phyloP scores from a whole-genome alignment of 1,139 yeast species.

The Kodamaea sp. region DNA sequence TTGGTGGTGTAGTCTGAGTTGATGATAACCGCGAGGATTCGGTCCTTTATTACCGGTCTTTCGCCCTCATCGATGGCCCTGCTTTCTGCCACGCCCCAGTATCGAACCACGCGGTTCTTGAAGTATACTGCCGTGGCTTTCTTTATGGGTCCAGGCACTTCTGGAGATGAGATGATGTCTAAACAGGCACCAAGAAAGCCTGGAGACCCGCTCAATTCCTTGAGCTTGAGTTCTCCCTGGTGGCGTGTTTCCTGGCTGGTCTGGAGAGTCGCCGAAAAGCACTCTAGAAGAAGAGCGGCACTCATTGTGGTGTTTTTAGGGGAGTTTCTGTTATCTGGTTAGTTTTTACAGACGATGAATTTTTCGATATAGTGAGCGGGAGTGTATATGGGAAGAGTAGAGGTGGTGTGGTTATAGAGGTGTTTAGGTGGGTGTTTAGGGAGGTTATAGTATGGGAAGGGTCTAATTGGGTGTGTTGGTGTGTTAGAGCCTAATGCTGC shows the following conservation, averaged over 20 bases:
- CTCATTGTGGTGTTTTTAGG: no score
- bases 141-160: conserved; percentile 57
- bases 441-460: no score
- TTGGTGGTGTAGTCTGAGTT: conserved; percentile 48
- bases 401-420: no score
- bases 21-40: conserved; percentile 49
- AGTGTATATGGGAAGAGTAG: no score
- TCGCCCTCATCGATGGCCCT: conserved; percentile 62
- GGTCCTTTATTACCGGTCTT: conserved; percentile 67
- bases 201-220: conserved; percentile 53
- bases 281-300: conserved; percentile 62
- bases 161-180: conserved; percentile 58
- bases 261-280: conserved; percentile 81
- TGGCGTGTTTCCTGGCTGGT: conserved; percentile 63
- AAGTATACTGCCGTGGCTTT: conserved; percentile 86
- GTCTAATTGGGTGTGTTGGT: no score
- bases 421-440: no score
- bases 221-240: conserved; percentile 69
- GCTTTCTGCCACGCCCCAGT: conserved; percentile 50
- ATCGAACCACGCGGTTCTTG: conserved; percentile 69
- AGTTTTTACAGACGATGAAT: no score
- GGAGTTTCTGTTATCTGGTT: no score
- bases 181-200: conserved; percentile 87
- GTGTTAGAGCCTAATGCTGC: no score
- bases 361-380: no score